Evolutionary conservation across 2,329 filamentous ascomycete species (phyloP).

Genomic region (Xylariaceae sp.): DNA sequence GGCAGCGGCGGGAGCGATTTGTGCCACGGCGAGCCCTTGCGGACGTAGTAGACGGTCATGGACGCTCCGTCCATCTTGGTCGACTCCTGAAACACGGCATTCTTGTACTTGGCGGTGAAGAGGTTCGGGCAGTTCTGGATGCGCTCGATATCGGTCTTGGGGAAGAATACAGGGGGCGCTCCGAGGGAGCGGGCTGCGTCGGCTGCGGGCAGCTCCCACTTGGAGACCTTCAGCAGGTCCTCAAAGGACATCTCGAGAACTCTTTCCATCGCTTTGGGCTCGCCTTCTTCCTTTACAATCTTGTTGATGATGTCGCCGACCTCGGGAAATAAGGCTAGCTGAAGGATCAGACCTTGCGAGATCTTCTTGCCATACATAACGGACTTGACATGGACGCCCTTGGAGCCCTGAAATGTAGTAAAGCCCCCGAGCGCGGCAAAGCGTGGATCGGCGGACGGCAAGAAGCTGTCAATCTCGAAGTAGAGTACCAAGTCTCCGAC

Average conservation of each 20-base stretch:
- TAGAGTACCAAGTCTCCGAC: constrained; percentile 15
- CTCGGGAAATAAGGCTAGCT: constrained; percentile 10
- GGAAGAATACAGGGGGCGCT: constrained; percentile 14
- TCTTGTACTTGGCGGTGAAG: constrained; percentile 17
- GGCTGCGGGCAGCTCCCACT: background rate
- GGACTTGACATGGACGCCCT: constrained; percentile 6
- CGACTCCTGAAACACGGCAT: background rate
- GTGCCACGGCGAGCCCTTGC: constrained; percentile 1
- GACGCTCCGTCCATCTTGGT: constrained; percentile 10
- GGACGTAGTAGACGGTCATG: constrained; percentile 10
- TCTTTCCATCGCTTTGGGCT: background rate
- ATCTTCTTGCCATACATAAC: constrained; percentile 12
- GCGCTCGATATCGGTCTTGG: constrained; percentile 17
- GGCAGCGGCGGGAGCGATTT: background rate
- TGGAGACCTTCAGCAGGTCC: constrained; percentile 11
- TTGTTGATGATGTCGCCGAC: constrained; percentile 3
- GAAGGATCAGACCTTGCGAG: constrained; percentile 12
- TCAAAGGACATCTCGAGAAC: constrained; percentile 11
- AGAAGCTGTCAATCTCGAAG: constrained; percentile 20
- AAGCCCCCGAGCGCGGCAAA: constrained; percentile 1
- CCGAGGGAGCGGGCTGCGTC: constrained; percentile 1
- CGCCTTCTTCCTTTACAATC: constrained; percentile 3
- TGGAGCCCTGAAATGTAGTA: constrained; percentile 7
- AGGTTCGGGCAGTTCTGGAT: constrained; percentile 19
- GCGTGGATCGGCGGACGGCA: constrained; percentile 11